A percentile compares a stretch with the other conserved stretches of the same genome.
Evolutionary conservation across 2,329 filamentous ascomycete species (phyloP).

Genomic region (Achaetomium macrosporum): DNA sequence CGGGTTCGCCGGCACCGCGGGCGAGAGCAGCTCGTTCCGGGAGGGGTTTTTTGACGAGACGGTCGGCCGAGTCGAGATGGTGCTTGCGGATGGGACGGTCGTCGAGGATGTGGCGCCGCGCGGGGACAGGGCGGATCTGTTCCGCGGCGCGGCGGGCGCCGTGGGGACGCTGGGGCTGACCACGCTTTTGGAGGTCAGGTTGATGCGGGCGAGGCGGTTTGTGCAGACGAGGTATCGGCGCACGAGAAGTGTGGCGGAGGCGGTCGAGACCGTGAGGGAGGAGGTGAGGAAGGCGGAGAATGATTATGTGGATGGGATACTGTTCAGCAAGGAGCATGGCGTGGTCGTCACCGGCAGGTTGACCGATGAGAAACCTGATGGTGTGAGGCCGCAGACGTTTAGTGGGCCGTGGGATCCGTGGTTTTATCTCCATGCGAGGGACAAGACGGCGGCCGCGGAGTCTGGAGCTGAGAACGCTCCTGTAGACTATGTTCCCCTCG

Average conservation of each 20-base stretch:
- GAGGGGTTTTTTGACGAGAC: conserved; percentile 67
- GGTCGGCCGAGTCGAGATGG: conserved; percentile 59
- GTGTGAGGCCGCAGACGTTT: conserved; percentile 44
- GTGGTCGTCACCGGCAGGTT: conserved; percentile 62
- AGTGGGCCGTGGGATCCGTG: conserved; percentile 60
- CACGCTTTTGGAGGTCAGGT: conserved; percentile 59
- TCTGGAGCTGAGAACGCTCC: neutral
- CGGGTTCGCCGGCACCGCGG: conserved; percentile 64
- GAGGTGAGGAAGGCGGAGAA: conserved; percentile 40
- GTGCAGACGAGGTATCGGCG: conserved; percentile 60
- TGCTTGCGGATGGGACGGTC: conserved; percentile 61
- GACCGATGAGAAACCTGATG: conserved; percentile 45
- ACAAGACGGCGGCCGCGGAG: conserved; percentile 30
- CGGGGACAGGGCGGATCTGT: conserved; percentile 42
- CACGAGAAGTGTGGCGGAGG: conserved; percentile 42
- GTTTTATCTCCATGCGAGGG: conserved; percentile 67
- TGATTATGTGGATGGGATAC: conserved; percentile 70
- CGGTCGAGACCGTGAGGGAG: conserved; percentile 43
- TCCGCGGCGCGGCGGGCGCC: conserved; percentile 59
- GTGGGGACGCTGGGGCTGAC: conserved; percentile 63
- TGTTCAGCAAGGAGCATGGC: conserved; percentile 56
- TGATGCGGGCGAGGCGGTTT: conserved; percentile 54
- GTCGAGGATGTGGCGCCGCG: conserved; percentile 37
- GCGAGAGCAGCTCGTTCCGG: conserved; percentile 64
- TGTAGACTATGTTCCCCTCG: conserved; percentile 57